phyloP scores from a whole-genome alignment of 306 rosid genomes.

The Ochetophila trinervis region DNA sequence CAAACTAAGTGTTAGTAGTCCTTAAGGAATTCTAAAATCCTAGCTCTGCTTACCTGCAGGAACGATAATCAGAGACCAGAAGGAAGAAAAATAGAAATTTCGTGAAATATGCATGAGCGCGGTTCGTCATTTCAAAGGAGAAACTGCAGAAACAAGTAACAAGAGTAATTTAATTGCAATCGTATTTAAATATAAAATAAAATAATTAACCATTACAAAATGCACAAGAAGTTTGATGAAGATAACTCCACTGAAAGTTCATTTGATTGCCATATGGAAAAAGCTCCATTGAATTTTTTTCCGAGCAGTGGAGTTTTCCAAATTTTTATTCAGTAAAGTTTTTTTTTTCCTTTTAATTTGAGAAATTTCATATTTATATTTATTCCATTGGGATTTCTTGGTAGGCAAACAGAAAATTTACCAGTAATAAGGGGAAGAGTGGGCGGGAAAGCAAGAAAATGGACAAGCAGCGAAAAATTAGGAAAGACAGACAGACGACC shows the following conservation, averaged over 20 bases:
- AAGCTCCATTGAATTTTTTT: background rate
- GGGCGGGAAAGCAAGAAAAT: background rate
- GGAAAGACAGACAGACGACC: constrained; percentile 1
- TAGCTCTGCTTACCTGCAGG: constrained; percentile 40
- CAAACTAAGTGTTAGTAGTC: background rate
- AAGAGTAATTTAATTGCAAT: constrained; percentile 1
- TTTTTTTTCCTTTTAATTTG: too few relatives aligned
- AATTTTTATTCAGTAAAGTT: too few relatives aligned
- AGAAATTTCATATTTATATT: background rate
- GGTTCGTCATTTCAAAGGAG: constrained; percentile 16
- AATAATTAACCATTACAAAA: background rate
- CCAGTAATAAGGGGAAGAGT: background rate
- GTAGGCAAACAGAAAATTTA: constrained; percentile 1
- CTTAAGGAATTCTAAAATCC: constrained; percentile 12
- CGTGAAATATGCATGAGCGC: constrained; percentile 6
- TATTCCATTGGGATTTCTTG: background rate
- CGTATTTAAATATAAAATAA: background rate
- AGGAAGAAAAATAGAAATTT: constrained; percentile 12
- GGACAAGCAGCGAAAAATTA: background rate
- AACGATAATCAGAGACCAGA: constrained; percentile 20
- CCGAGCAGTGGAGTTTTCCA: too few relatives aligned
- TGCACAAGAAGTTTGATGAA: background rate
- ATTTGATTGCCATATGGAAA: background rate
- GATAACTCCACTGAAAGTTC: background rate
- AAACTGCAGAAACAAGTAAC: background rate